Base-by-base conservation (phyloP, 177 flowering plant genomes). In the Vitis hybrid region DNA sequence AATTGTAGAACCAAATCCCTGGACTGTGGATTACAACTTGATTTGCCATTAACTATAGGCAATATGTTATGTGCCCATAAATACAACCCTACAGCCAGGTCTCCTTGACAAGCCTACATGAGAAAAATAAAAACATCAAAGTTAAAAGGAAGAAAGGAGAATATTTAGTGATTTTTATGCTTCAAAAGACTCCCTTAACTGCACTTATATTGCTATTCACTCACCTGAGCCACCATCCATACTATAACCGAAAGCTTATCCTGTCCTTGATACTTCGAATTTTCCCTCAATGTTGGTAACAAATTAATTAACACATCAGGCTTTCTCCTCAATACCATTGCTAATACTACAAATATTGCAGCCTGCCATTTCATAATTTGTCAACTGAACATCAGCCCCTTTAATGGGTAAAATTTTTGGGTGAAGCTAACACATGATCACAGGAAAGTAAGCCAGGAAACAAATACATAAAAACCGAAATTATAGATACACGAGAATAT, bases 1-100 rank as follows among this genome's bases (percentile, higher is more conserved):
- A 89, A 68, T 82, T 91, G 99, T 83, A 95, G 83, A 72, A 93
- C 79, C 69, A 90, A 77, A 81, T 93, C 98, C 80, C 98, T 89
- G 39, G 94, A 82, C 73, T 81, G 96, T 1, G 97, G 92, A 80
- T 87, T 93, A 73, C 86, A 80, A 55, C 77, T 77, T 48, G 84
- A 72, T 79, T 87, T 93, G 51, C 91, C 88, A 78, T 79, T 67
- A 51, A 90, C 74, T 18, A 86, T 32, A 5, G 98, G 97, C 81
- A 93, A 80, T 15, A 91, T 83, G 66, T 72, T 70, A 75, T 82
- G 92, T 26, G 86, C 80, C 98, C 98, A 91, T 5, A 82, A 58
- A 65, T 80, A 81, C 83, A 93, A 72, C 39, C 96, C 98, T 2
- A 89, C 87, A 65, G 81, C 81, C 64, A 90, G 72, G 67, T 93